phyloP scores from a whole-genome alignment of 2,329 filamentous ascomycete species.

The Fusarium floridanum region DNA sequence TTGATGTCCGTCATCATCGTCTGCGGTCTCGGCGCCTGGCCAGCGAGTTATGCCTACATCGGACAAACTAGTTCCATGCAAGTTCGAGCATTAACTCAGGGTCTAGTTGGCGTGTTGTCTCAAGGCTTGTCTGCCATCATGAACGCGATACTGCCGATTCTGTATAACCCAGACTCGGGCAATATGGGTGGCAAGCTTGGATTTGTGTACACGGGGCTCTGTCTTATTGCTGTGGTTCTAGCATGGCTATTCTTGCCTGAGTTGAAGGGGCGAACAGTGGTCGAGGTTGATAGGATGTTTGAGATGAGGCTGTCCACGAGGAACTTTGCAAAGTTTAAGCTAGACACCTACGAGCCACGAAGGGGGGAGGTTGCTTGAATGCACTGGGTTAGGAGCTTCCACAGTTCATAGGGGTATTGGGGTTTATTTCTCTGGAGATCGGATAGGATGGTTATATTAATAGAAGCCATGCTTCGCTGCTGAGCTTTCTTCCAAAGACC shows the following conservation, averaged over 20 bases:
- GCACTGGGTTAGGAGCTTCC: no score
- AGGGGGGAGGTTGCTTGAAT: neutral
- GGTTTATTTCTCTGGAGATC: no score
- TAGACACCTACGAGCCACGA: neutral
- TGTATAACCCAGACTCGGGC: constrained; percentile 43
- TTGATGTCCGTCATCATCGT: constrained; percentile 55
- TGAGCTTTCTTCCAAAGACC: no score
- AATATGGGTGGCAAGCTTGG: constrained; percentile 54
- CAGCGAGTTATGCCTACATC: constrained; percentile 53
- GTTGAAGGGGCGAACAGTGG: neutral
- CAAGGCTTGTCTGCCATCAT: constrained; percentile 51
- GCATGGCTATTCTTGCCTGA: neutral
- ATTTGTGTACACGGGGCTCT: constrained; percentile 54
- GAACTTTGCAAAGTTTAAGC: neutral
- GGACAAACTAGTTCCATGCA: constrained; percentile 36
- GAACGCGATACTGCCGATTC: constrained; percentile 37
- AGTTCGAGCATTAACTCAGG: constrained; percentile 45
- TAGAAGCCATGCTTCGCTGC: no score
- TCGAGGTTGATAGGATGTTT: neutral
- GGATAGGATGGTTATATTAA: no score
- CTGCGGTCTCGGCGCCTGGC: constrained; percentile 55
- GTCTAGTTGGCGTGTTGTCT: constrained; percentile 55
- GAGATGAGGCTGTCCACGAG: neutral
- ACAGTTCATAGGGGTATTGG: no score
- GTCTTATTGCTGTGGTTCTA: constrained; percentile 19